Percentiles rank a stretch among this genome's conserved stretches.
Evolutionary conservation across 192 early-diverging fungal species (phyloP).

Genomic region (Coemansia sp.): DNA sequence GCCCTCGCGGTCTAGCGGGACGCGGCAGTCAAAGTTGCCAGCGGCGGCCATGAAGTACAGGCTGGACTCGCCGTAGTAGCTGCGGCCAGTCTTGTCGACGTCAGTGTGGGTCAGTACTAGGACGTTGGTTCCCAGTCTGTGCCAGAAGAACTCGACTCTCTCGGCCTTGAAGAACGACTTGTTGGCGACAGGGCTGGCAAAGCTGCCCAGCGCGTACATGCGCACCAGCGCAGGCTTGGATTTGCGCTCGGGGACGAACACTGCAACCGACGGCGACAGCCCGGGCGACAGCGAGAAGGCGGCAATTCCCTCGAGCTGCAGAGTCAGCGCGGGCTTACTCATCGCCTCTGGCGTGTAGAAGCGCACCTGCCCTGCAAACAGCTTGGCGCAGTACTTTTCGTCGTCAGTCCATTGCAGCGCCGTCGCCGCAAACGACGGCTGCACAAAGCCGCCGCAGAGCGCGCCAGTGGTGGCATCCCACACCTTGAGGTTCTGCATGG

Average conservation of each 20-base stretch:
- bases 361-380: conserved; percentile 84
- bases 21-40: conserved; percentile 91
- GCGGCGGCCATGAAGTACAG: conserved; percentile 88
- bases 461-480: conserved; percentile 75
- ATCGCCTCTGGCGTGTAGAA: conserved; percentile 62
- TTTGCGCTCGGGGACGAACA: conserved; percentile 86
- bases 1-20: conserved; percentile 78
- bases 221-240: conserved; percentile 81
- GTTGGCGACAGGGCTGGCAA: conserved; percentile 69
- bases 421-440: conserved; percentile 76
- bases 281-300: conserved; percentile 90
- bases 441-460: conserved; percentile 69
- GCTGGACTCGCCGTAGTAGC: conserved; percentile 97
- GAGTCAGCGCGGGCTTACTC: conserved; percentile 44
- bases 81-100: conserved; percentile 90
- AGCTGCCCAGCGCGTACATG: conserved; percentile 79
- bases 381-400: conserved; percentile 82
- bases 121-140: conserved; percentile 79
- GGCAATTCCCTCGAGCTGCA: conserved; percentile 74
- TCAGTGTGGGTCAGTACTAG: conserved; percentile 93
- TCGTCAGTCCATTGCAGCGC: conserved; percentile 92
- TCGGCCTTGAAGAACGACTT: conserved; percentile 98
- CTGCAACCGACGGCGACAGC: conserved; percentile 75
- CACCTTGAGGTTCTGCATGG: conserved; percentile 76
- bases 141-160: conserved; percentile 91